Base-by-base conservation (phyloP, 2,329 filamentous ascomycete species). In the Beauveria sp. region DNA sequence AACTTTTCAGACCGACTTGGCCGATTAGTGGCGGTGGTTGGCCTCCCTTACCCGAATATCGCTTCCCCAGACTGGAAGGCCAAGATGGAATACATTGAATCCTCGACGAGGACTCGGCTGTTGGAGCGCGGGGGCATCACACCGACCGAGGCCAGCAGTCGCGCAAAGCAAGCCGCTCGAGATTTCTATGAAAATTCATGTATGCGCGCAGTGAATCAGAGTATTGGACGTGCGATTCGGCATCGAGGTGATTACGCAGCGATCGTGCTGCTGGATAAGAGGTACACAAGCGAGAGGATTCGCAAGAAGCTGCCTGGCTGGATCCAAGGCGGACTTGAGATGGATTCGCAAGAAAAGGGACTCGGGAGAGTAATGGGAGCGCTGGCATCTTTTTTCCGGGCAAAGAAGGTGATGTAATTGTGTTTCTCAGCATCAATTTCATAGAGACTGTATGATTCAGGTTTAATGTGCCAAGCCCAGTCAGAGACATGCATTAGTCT, bases 171-270 rank as follows among this genome's bases (percentile, higher is more conserved):
- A 66, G 77, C 86, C 5, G 86, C 88, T 2, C 79, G 88, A 57
- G 90, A 93, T 63, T 96, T 91, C 70, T 96, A 96, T 70, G 92
- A 97, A 72, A 97, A 97, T 70, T 85, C 91, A 0, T 97, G 92
- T 72, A 97, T 99, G 92, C 83, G 94, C 44, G 91, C 92, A 5
- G 94, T 99, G 5, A 99, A 99, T 72, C 94, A 99, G 77, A 94
- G 91, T 70, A 92, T 99, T 66, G 94, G 94, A 1, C 81, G 94
- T 62, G 94, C 92, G 1, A 97, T 99, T 67, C 81, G 94, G 52
- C 94, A 99, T 71, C 83, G 82, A 60, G 85, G 84, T 26, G 94
- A 99, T 74, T 97, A 96, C 74, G 94, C 94, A 5, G 87, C 89
- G 18, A 97, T 99, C 64, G 76, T 97, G 61, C 81, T 99, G 70